Conservation (phyloP, 345 rosid genomes). For the Populus deltoides region DNA sequence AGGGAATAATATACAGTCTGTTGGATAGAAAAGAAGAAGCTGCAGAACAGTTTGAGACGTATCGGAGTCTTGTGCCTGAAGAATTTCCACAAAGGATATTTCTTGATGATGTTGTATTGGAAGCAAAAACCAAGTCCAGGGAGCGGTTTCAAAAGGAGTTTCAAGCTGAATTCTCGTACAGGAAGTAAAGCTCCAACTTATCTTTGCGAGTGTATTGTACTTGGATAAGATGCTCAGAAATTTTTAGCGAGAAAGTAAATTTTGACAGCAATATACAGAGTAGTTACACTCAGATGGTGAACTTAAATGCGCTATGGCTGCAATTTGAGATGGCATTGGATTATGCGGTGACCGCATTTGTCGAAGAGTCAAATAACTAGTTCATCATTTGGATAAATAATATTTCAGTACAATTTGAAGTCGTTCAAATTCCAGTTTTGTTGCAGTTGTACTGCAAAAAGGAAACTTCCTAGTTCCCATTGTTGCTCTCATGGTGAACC, state of each 20-base stretch:
- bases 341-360: neutral
- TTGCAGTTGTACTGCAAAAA: neutral
- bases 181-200: neutral
- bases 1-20: conserved; percentile 87
- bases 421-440: neutral
- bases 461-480: neutral
- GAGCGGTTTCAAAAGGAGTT: conserved; percentile 54
- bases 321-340: no score
- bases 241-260: neutral
- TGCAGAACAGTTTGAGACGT: conserved; percentile 66
- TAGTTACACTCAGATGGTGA: neutral
- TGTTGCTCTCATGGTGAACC: neutral
- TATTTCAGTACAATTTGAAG: neutral
- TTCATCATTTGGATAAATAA: neutral
- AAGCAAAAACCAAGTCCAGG: conserved; percentile 59
- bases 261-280: neutral
- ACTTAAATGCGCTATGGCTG: neutral
- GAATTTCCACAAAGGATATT: conserved; percentile 83
- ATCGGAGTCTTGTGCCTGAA: conserved; percentile 72
- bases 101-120: conserved; percentile 72
- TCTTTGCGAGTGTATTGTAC: neutral
- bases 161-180: conserved; percentile 39
- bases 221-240: neutral
- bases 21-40: conserved; percentile 75
- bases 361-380: neutral